These are phyloP conservation scores for Acacia melanoxylon DNA, from an alignment of 306 rosid species.

Conservation along the genomic window DNA sequence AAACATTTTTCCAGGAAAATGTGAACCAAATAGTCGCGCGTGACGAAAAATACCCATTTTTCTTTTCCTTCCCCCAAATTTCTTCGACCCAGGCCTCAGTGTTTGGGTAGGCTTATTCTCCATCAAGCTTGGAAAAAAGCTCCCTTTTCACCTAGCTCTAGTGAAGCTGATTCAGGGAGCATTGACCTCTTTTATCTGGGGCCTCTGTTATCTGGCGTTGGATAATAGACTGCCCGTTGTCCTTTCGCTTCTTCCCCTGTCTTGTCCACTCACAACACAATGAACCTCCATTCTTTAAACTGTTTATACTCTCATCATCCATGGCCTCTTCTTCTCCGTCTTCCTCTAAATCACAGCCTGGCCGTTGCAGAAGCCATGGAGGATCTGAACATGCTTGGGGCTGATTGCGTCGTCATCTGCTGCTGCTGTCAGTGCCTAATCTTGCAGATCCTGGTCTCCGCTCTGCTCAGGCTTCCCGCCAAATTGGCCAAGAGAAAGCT, in stretches of 20 bases:
- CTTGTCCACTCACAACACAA: slow-evolving; percentile 32
- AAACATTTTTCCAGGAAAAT: too few relatives aligned
- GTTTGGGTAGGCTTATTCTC: too few relatives aligned
- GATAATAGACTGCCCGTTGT: too few relatives aligned
- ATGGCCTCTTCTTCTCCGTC: slow-evolving; percentile 44
- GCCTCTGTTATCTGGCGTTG: too few relatives aligned
- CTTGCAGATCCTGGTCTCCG: slow-evolving; percentile 56
- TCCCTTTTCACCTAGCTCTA: too few relatives aligned
- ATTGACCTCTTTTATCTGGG: too few relatives aligned
- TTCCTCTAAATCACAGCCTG: not conserved
- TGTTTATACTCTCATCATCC: slow-evolving; percentile 22
- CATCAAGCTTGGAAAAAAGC: too few relatives aligned
- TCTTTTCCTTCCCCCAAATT: too few relatives aligned
- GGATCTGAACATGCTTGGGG: slow-evolving; percentile 56
- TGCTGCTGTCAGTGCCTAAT: slow-evolving; percentile 92
- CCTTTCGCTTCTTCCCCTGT: slow-evolving; percentile 44
- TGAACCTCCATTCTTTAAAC: slow-evolving; percentile 30
- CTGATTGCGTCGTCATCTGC: slow-evolving; percentile 74
- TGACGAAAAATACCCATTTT: too few relatives aligned
- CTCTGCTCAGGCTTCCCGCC: slow-evolving; percentile 65
- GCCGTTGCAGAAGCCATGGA: slow-evolving; percentile 45
- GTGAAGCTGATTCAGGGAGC: too few relatives aligned
- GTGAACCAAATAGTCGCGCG: too few relatives aligned
- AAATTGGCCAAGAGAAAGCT: slow-evolving; percentile 61
- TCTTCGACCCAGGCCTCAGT: too few relatives aligned